phyloP scores from a whole-genome alignment of 257 asterid species.

The Solanum appendiculatum region DNA sequence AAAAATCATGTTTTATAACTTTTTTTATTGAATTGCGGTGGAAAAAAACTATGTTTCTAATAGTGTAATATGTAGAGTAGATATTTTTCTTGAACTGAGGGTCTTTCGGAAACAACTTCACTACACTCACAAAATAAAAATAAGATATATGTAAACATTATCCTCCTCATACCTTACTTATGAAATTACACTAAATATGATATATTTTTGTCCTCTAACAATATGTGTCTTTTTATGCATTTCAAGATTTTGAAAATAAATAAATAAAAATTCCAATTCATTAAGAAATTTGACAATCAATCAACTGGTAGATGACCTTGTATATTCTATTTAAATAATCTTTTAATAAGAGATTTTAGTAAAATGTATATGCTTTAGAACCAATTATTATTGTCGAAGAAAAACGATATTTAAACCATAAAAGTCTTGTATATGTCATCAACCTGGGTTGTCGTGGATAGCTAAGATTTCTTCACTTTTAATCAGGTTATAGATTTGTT shows the following conservation, averaged over 20 bases:
- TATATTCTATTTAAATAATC: too few species aligned
- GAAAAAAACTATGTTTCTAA: rapidly evolving
- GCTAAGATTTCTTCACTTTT: too few species aligned
- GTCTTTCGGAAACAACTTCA: neutral
- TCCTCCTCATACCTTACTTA: too few species aligned
- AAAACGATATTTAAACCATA: neutral
- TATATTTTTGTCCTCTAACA: too few species aligned
- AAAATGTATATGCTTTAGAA: neutral
- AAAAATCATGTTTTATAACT: neutral
- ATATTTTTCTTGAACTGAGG: neutral
- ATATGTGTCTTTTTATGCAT: neutral
- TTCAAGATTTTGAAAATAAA: too few species aligned
- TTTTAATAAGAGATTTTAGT: neutral
- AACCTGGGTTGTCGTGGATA: neutral
- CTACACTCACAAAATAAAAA: neutral
- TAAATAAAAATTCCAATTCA: too few species aligned
- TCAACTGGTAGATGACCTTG: too few species aligned
- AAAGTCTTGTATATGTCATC: neutral
- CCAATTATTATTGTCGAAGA: neutral
- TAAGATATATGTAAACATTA: too few species aligned
- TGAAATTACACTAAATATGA: neutral
- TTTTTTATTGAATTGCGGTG: neutral
- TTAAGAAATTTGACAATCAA: too few species aligned
- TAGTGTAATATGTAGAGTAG: neutral
- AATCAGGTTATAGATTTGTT: neutral